Percentiles rank a stretch among this genome's conserved stretches.
phyloP scores from a whole-genome alignment of 192 early-diverging fungal species.

The Chytriomyces sp. region DNA sequence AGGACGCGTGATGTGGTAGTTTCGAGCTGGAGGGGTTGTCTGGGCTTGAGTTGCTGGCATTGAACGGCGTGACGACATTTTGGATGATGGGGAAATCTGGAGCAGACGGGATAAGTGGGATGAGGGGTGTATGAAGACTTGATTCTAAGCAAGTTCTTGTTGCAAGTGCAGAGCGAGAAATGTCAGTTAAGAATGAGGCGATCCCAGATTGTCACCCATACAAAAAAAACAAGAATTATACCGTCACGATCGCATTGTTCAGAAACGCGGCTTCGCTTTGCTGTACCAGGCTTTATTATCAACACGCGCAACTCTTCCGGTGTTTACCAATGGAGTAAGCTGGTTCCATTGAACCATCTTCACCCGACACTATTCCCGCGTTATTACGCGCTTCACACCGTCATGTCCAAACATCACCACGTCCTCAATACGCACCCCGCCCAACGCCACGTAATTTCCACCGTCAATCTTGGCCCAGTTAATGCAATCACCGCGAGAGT shows the following conservation, averaged over 20 bases:
- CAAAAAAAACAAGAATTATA: no score
- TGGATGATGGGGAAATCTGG: background rate
- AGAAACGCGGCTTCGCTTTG: no score
- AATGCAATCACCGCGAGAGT: slow-evolving; percentile 32
- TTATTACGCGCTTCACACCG: slow-evolving; percentile 41
- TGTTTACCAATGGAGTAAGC: no score
- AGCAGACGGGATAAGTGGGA: background rate
- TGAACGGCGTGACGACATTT: no score
- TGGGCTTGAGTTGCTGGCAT: no score
- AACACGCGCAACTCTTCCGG: no score
- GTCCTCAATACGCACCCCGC: slow-evolving; percentile 62
- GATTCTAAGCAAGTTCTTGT: background rate
- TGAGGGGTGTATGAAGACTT: background rate
- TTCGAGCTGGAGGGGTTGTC: background rate
- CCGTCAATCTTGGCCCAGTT: slow-evolving; percentile 54
- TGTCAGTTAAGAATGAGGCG: no score
- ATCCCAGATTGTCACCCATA: no score
- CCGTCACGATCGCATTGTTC: no score
- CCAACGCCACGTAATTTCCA: slow-evolving; percentile 30
- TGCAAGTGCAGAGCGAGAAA: no score
- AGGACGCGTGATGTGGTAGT: slow-evolving; percentile 13
- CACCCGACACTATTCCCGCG: slow-evolving; percentile 22
- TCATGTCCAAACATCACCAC: slow-evolving; percentile 48
- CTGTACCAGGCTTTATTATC: no score
- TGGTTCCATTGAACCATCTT: no score